Conservation (phyloP, 345 rosid genomes). For the Eucalyptus urophylla region DNA sequence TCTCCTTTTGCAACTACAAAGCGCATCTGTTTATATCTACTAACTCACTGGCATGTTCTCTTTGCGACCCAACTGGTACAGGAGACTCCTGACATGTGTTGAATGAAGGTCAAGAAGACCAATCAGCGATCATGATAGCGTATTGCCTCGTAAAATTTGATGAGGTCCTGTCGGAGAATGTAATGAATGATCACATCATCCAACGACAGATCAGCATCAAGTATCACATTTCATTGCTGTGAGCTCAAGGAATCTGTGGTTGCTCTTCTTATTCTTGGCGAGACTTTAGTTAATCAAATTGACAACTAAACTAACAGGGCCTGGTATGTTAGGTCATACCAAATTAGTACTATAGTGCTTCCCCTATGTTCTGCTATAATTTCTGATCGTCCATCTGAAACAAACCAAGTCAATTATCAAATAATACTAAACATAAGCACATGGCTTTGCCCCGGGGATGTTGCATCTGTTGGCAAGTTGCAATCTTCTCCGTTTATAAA, state of each 20-base stretch:
- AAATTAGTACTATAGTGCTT: background rate
- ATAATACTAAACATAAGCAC: background rate
- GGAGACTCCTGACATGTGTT: background rate
- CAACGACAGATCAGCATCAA: background rate
- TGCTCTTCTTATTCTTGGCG: background rate
- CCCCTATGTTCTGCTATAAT: background rate
- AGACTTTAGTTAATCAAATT: background rate
- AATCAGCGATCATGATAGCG: background rate
- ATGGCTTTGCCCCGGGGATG: background rate
- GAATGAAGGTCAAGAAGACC: background rate
- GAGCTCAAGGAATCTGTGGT: background rate
- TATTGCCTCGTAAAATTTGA: background rate
- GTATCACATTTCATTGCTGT: background rate
- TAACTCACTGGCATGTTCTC: too few species aligned
- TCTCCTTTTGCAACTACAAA: background rate
- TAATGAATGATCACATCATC: background rate
- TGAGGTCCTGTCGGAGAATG: background rate
- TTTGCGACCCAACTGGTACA: too few species aligned
- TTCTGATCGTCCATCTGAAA: background rate
- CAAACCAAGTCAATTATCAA: background rate
- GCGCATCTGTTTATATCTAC: background rate
- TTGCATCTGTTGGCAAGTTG: background rate
- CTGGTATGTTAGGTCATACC: background rate
- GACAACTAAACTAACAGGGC: background rate
- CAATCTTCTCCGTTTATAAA: background rate